phyloP scores from a whole-genome alignment of 2,329 filamentous ascomycete genomes.

The Juglanconis sp. region DNA sequence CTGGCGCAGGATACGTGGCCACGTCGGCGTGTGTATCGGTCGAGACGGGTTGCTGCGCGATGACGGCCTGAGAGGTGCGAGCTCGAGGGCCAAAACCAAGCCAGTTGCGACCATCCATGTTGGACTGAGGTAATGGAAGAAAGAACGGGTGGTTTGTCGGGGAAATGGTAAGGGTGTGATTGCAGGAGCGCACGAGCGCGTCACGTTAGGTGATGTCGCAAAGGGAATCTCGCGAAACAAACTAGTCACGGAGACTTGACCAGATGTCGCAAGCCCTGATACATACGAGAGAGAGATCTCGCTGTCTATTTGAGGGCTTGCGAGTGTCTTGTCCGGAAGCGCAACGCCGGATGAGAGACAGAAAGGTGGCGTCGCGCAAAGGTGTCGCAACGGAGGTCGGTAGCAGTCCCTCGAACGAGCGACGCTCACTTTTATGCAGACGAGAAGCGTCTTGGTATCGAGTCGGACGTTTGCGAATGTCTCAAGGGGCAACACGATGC shows the following conservation, averaged over 20 bases:
- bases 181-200: neutral
- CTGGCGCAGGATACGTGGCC: neutral
- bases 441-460: neutral
- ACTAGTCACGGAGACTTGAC: neutral
- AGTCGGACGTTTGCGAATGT: neutral
- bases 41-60: neutral
- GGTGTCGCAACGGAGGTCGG: neutral
- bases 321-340: neutral
- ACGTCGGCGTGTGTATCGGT: neutral
- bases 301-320: neutral
- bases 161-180: neutral
- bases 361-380: neutral
- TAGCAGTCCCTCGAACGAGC: neutral
- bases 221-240: neutral
- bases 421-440: neutral
- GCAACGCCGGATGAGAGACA: neutral
- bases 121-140: neutral
- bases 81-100: constrained; percentile 8
- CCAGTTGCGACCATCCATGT: constrained; percentile 11
- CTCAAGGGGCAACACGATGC: neutral
- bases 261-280: neutral
- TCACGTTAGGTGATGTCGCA: neutral
- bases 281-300: neutral
- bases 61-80: constrained; percentile 3
- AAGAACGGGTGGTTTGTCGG: neutral